These are phyloP conservation scores for Haplosporangium gracile DNA, from an alignment of 192 early-diverging fungal species.

Conservation along the genomic window DNA sequence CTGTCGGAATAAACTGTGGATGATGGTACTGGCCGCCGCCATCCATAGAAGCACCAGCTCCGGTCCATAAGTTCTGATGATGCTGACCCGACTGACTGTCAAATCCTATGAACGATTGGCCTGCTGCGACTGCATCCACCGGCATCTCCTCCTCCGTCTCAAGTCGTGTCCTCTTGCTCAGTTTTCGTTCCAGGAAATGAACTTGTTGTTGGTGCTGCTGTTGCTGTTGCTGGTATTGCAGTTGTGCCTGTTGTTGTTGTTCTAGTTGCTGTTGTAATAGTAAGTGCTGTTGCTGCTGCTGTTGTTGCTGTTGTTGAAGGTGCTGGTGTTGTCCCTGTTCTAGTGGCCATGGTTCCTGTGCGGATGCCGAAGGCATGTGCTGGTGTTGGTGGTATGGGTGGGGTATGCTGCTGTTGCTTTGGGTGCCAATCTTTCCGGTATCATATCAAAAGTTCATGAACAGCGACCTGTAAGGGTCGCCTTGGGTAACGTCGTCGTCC, in stretches of 20 bases:
- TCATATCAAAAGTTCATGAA: conserved; percentile 82
- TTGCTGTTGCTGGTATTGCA: conserved; percentile 24
- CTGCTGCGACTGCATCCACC: not conserved
- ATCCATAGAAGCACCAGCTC: not conserved
- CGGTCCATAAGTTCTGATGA: not conserved
- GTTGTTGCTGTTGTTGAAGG: conserved; percentile 12
- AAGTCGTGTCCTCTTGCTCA: conserved; percentile 26
- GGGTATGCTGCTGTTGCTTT: conserved; percentile 38
- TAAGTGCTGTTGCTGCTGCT: conserved; percentile 19
- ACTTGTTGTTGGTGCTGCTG: not conserved
- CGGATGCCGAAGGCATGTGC: not conserved
- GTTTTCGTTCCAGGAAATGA: conserved; percentile 3
- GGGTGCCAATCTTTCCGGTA: conserved; percentile 56
- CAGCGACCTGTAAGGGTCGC: conserved; percentile 85
- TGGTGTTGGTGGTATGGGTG: conserved; percentile 20
- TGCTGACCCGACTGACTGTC: not conserved
- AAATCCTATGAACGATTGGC: not conserved
- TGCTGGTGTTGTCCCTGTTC: conserved; percentile 17
- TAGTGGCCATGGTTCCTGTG: conserved; percentile 15
- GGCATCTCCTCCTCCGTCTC: conserved; percentile 25
- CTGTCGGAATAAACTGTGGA: not conserved
- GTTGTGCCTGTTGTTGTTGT: conserved; percentile 9
- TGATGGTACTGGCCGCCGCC: not conserved
- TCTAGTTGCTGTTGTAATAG: conserved; percentile 19
- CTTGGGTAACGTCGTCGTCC: conserved; percentile 67